Evolutionary conservation across 495 filamentous ascomycete species (phyloP), one percentile per base, ranked within the genome.

Genomic region (Xylaria scruposa): DNA sequence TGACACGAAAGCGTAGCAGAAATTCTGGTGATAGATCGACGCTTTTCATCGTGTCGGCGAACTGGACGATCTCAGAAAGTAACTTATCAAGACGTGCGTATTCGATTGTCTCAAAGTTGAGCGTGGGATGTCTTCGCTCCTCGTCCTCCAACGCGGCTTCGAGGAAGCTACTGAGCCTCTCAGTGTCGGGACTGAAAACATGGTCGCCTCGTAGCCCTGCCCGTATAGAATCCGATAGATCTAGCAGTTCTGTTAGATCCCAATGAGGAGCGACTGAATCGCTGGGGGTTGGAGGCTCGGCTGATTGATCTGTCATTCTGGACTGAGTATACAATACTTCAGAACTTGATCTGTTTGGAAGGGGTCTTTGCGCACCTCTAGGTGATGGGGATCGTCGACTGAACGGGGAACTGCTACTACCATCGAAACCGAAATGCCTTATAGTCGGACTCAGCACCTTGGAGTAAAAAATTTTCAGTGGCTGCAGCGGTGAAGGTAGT

Each of bases 71-170:
- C 17, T 83, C 81, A 19, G 72, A 72, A 0, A 86, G 59, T 44
- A 86, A 49, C 73, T 82, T 84, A 70, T 86, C 84, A 0, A 85
- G 80, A 4, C 77, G 82, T 26, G 84, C 80, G n/a, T 73, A 36
- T 68, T 78, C 79, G 63, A 85, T 78, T 1, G 76, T 78, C 44
- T 78, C 74, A 29, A 81, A 74, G 15, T 78, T 70, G 3, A 82
- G 47, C 24, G 74, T 64, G 19, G 75, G 76, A 17, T 72, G 59
- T 7, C 54, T 56, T 42, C 62, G 61, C 10, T 75, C 72, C 51
- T 83, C 81, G 26, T 80, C 78, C 10, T 71, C 56, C 3, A 83
- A 47, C 12, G 84, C 79, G 0, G 72, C 71, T 21, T 82, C 77
- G 4, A 86, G 72, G 46, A 84, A 80, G 36, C 72, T 68, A 47